Evolutionary conservation across 352 stramenopile species (phyloP).

Genomic region (Lagenidium giganteum): DNA sequence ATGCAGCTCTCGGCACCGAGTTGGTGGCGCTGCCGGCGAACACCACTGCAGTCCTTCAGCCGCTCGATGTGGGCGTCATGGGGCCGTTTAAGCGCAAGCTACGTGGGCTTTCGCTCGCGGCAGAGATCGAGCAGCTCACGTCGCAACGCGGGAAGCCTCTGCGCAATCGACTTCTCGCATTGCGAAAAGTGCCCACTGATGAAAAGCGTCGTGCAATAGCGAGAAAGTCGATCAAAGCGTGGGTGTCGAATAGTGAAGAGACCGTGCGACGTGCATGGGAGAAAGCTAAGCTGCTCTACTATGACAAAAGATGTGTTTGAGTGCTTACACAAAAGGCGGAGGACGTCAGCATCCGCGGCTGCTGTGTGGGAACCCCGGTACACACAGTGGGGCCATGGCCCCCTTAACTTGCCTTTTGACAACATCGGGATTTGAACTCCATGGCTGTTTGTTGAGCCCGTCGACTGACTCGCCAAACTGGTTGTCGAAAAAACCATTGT

Average conservation of each 20-base stretch:
- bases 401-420: conserved; percentile 9
- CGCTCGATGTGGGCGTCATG: conserved; percentile 20
- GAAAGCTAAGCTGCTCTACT: neutral
- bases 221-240: conserved; percentile 7
- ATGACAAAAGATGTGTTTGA: neutral
- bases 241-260: conserved; percentile 5
- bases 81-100: conserved; percentile 22
- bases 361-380: conserved; percentile 10
- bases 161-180: conserved; percentile 5
- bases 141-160: neutral
- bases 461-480: conserved; percentile 3
- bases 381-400: conserved; percentile 6
- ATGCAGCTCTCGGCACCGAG: conserved; percentile 12
- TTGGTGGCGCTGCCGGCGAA: conserved; percentile 16
- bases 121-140: conserved; percentile 3
- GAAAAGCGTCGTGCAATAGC: conserved; percentile 13
- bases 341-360: conserved; percentile 12
- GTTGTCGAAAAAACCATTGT: too few relatives aligned
- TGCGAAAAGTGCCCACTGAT: neutral
- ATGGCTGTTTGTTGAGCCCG: neutral
- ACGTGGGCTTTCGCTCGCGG: conserved; percentile 1
- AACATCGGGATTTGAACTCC: conserved; percentile 6
- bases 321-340: conserved; percentile 4
- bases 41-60: conserved; percentile 17
- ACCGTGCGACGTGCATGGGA: conserved; percentile 11